A percentile compares a stretch with the other conserved stretches of the same genome.
Conservation (phyloP, 805 yeast species). For the Cyberlindnera samutprakarnensis region DNA sequence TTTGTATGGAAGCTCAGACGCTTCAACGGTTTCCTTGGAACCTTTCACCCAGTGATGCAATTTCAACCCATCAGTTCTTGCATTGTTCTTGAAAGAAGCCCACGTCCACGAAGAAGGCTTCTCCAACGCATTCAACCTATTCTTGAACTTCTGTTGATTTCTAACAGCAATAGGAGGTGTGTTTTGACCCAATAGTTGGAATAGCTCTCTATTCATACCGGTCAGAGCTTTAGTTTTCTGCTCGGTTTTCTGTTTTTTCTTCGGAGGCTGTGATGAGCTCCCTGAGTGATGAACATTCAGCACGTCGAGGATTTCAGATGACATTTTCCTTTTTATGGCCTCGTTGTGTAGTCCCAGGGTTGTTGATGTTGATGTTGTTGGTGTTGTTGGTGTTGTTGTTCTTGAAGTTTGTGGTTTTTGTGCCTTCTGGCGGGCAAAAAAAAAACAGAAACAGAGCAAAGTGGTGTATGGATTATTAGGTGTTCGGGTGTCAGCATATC, state of each 20-base stretch:
- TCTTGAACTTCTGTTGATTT: constrained; percentile 48
- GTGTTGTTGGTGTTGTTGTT: not conserved
- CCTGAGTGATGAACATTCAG: constrained; percentile 48
- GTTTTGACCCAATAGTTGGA: constrained; percentile 82
- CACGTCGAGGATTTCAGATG: constrained; percentile 70
- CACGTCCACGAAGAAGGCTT: constrained; percentile 82
- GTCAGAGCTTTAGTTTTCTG: constrained; percentile 26
- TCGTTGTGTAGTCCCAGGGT: too few relatives aligned
- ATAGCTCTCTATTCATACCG: constrained; percentile 87
- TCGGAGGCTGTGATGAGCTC: constrained; percentile 18
- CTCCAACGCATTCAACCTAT: constrained; percentile 48
- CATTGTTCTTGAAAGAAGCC: constrained; percentile 49
- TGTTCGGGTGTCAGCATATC: too few relatives aligned
- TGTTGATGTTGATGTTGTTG: not conserved
- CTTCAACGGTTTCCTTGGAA: constrained; percentile 25
- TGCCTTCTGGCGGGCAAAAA: too few relatives aligned
- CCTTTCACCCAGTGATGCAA: constrained; percentile 89
- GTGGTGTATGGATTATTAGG: too few relatives aligned
- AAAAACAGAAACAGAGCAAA: too few relatives aligned
- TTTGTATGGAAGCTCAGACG: constrained; percentile 39
- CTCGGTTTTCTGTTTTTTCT: constrained; percentile 25
- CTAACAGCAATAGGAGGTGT: constrained; percentile 76
- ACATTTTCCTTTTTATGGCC: too few relatives aligned
- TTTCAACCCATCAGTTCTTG: constrained; percentile 41
- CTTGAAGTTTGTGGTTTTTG: too few relatives aligned